Conservation (phyloP, 2,329 filamentous ascomycete species). For the Fusarium odoratissimum region DNA sequence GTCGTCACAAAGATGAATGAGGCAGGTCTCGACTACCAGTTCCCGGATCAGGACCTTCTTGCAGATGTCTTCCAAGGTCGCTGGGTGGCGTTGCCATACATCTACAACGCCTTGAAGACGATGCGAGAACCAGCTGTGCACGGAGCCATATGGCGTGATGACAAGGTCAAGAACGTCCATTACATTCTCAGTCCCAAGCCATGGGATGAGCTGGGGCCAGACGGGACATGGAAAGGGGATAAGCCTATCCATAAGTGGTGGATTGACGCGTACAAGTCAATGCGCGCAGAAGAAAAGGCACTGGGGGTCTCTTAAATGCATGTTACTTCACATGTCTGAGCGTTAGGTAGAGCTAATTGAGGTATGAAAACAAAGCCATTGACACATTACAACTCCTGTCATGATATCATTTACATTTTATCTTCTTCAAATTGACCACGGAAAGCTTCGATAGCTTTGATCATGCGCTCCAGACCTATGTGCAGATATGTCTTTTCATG, state of each 20-base stretch:
- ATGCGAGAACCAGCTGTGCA: slow-evolving; percentile 1
- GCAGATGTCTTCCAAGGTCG: slow-evolving; percentile 5
- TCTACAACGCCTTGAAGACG: slow-evolving; percentile 22
- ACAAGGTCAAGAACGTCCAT: slow-evolving; percentile 21
- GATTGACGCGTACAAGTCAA: slow-evolving; percentile 5
- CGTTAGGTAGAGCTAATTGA: fast-evolving
- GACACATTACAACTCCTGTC: fast-evolving
- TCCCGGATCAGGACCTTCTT: slow-evolving; percentile 18
- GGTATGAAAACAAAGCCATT: background rate
- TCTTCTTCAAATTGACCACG: fast-evolving
- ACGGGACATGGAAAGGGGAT: background rate
- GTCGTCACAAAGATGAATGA: background rate
- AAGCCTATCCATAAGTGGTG: slow-evolving; percentile 25
- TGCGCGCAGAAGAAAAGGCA: background rate
- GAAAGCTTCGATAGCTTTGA: background rate
- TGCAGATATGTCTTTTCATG: background rate
- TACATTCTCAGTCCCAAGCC: slow-evolving; percentile 25
- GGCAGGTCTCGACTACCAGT: background rate
- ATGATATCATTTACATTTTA: fast-evolving
- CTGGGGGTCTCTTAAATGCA: fast-evolving
- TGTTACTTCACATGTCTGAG: fast-evolving
- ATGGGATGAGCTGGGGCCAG: background rate
- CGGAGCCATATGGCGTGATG: slow-evolving; percentile 4
- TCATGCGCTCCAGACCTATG: background rate
- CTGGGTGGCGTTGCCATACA: slow-evolving; percentile 13